Evolutionary conservation across 2,329 filamentous ascomycete species (phyloP), one percentile per base, ranked within the genome.

Genomic region (Aspergillus novoparasiticus): DNA sequence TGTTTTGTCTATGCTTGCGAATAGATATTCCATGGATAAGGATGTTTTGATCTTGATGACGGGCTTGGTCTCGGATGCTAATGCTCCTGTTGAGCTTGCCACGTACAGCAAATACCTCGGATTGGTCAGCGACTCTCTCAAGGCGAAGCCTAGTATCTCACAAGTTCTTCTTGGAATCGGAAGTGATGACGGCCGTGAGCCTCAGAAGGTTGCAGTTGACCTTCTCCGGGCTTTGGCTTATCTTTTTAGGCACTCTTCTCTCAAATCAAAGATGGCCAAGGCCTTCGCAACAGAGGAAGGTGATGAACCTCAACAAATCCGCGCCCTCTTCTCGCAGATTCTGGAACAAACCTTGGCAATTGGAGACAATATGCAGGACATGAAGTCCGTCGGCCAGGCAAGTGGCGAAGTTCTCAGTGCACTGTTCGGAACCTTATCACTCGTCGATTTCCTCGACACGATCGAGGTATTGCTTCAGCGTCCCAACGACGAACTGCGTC

Each of bases 391-490:
- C 58, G 76, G 73, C 64, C 73, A 74, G 56, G 79, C 79, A 28
- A 83, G 82, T 71, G 90, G 90, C 45, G 87, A 91, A 61, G 86
- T 92, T 1, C 84, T 98, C 55, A 88, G 91, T 21, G 90, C 90
- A 66, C 82, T 96, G n/a, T 84, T 99, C 57, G 90, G 92, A 66
- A 86, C 97, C 8, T 84, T 97, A 48, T 94, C 94, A 0, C 93
- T 94, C 3, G 85, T 88, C 58, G 93, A 97, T 78, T 95, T 98
- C 76, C 88, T 98, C 76, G 92, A 92, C 75, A 91, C 93, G 11
- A 90, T 96, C 46, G 92, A 96, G 74, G 87, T 88, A 32, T 84
- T 99, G 34, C 87, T 98, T 41, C 87, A 91, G 68, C 87, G 90
- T 56, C 88, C 91, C 6, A 89, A 93, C 67, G 85, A 92, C 69